Percentiles rank a stretch among this genome's conserved stretches.
These are phyloP conservation scores for Saccharata proteae DNA, from an alignment of 2,329 filamentous ascomycete genomes.

Conservation along the genomic window DNA sequence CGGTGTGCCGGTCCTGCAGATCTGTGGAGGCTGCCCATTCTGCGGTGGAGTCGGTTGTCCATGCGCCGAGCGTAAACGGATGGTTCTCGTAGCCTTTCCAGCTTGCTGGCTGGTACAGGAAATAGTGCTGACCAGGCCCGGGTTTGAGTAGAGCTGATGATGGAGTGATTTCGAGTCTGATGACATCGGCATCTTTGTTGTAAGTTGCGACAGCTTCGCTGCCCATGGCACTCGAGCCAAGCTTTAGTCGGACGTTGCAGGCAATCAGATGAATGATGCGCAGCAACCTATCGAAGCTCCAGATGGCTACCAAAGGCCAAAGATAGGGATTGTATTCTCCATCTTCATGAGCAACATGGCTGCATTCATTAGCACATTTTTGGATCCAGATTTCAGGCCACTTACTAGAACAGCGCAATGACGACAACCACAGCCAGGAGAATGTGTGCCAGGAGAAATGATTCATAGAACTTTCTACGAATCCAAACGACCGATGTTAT, in stretches of 20 bases:
- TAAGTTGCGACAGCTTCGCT: conserved; percentile 29
- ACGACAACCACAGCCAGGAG: conserved; percentile 30
- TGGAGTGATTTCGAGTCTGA: conserved; percentile 34
- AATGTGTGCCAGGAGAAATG: conserved; percentile 33
- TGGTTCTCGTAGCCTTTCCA: conserved; percentile 39
- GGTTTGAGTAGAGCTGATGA: conserved; percentile 22
- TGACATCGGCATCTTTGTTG: conserved; percentile 30
- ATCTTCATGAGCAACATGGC: conserved; percentile 42
- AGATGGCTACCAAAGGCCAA: conserved; percentile 38
- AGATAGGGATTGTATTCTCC: conserved; percentile 38
- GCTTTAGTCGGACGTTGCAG: conserved; percentile 26
- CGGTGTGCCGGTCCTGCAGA: conserved; percentile 1
- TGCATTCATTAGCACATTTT: too few relatives aligned
- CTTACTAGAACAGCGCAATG: conserved; percentile 40
- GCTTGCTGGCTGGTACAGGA: conserved; percentile 34
- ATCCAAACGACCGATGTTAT: conserved; percentile 44
- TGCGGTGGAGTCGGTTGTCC: conserved; percentile 9
- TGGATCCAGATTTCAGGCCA: conserved; percentile 9
- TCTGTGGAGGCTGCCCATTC: background rate
- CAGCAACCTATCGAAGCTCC: conserved; percentile 38
- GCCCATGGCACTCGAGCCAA: too few relatives aligned
- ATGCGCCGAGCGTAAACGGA: conserved; percentile 35
- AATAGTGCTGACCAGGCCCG: conserved; percentile 38
- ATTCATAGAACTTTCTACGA: conserved; percentile 35
- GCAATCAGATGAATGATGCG: conserved; percentile 33